phyloP scores from a whole-genome alignment of 768 basidiomycete genomes.

The Filobasidium floriforme region DNA sequence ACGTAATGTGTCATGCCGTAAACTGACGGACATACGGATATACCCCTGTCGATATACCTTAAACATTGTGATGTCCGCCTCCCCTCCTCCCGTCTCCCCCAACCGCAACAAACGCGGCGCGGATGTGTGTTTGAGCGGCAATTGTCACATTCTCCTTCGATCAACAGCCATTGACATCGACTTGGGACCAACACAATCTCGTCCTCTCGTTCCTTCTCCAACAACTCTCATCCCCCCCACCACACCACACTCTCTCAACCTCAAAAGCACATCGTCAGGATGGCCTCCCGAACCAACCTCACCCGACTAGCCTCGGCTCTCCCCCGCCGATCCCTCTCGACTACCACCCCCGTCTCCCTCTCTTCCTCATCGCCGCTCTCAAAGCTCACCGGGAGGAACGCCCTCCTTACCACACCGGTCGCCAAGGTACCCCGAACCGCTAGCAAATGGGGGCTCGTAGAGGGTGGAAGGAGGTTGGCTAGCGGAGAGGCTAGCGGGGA shows the following conservation, averaged over 20 bases:
- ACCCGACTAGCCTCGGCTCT: constrained; percentile 1
- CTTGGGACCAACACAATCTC: neutral
- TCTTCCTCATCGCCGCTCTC: neutral
- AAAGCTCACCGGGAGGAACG: constrained; percentile 23
- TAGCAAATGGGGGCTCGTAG: constrained; percentile 19
- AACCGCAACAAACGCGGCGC: no score
- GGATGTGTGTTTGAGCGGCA: no score
- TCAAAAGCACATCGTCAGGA: neutral
- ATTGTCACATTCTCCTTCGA: no score
- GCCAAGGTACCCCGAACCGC: constrained; percentile 36
- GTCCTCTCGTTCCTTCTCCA: neutral
- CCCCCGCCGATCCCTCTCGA: neutral
- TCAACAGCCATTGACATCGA: neutral
- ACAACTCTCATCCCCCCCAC: no score
- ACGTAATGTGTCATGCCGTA: no score
- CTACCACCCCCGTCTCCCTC: neutral
- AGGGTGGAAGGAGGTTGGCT: constrained; percentile 31
- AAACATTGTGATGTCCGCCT: no score
- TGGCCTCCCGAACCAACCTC: constrained; percentile 15
- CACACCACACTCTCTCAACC: no score
- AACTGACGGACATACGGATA: no score
- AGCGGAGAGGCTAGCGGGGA: constrained; percentile 28
- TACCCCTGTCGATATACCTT: no score
- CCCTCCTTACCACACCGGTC: constrained; percentile 33
- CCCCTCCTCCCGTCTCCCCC: no score